Base-by-base conservation (phyloP, 2,329 filamentous ascomycete genomes). In the Cryphonectria japonica region DNA sequence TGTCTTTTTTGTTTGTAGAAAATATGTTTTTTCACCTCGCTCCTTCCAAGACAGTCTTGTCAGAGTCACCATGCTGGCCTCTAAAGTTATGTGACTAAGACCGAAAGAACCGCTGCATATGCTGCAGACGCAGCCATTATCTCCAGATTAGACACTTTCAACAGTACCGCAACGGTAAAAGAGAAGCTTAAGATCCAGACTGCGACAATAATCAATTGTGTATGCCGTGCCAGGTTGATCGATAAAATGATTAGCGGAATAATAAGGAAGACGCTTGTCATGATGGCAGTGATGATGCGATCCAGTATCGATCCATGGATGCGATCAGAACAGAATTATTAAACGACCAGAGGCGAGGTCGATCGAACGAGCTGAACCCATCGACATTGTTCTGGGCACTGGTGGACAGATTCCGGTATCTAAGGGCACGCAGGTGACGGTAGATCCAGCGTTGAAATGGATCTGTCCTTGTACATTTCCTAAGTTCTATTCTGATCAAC, bases 71-170 rank as follows among this genome's bases (percentile, higher is more conserved):
- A 41, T 41, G 39, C 39, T 7, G 11, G 37, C 37, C 4, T 37
- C 11, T 46, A 2, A 14, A 19, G 14, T 16, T 50, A 50, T 7
- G 74, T 75, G 29, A 76, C 68, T 50, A 76, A 77, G 1, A 75
- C 76, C 1, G 76, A 73, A 1, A 78, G 69, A 8, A 78, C 72
- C 7, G 75, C 76, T 16, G 76, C 74, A 67, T 78, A 77, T 0
- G 76, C 76, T 50, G 76, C 73, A 57, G 74, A 72, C 19, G 75
- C 70, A 7, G 69, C 71, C 71, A 77, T 74, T 71, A 75, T 76
- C 69, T 78, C 75, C 14, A 74, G 67, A 59, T 74, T 78, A 1
- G 76, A 75, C 9, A 71, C 72, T 63, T 66, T 76, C 68, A 75
- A 70, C 69, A 73, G 70, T 22, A 70, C 37, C 43, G 75, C 71